A percentile compares a stretch with the other conserved stretches of the same genome.
Conservation (phyloP, 164 flowering plant species). For the Houttuynia cordata region DNA sequence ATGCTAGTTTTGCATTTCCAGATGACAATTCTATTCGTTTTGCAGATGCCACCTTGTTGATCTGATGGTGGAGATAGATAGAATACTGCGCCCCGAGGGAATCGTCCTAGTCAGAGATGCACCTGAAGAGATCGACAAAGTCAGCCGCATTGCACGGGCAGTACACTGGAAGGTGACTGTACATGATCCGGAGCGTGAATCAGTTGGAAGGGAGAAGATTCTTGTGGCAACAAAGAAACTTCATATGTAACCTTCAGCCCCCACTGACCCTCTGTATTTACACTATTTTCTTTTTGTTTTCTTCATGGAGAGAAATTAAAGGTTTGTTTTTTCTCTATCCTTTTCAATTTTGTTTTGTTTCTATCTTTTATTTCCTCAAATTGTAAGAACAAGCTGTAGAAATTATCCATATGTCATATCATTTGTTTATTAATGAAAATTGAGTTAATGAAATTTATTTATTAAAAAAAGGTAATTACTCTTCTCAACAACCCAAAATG, state of each 20-base stretch:
- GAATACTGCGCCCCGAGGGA: constrained; percentile 88
- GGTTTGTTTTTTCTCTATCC: no score
- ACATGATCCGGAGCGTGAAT: constrained; percentile 64
- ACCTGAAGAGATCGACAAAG: constrained; percentile 67
- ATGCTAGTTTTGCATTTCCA: neutral
- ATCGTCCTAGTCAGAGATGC: constrained; percentile 69
- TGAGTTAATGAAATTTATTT: no score
- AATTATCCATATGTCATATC: no score
- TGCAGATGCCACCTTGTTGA: constrained; percentile 86
- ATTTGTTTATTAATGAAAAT: no score
- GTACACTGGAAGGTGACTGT: constrained; percentile 54
- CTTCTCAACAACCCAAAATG: no score
- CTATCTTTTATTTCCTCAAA: no score
- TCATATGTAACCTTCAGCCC: constrained; percentile 48
- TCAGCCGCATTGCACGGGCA: constrained; percentile 49
- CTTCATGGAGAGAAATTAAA: neutral
- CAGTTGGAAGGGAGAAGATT: constrained; percentile 66
- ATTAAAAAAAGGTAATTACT: no score
- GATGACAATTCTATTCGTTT: neutral
- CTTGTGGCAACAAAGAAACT: constrained; percentile 68
- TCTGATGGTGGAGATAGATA: constrained; percentile 84
- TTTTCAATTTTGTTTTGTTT: no score
- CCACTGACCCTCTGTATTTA: constrained; percentile 18
- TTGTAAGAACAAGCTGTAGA: no score
- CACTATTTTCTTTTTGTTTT: constrained; percentile 7